These are phyloP conservation scores for Tetracladium setigerum DNA, from an alignment of 495 filamentous ascomycete genomes.

Conservation along the genomic window DNA sequence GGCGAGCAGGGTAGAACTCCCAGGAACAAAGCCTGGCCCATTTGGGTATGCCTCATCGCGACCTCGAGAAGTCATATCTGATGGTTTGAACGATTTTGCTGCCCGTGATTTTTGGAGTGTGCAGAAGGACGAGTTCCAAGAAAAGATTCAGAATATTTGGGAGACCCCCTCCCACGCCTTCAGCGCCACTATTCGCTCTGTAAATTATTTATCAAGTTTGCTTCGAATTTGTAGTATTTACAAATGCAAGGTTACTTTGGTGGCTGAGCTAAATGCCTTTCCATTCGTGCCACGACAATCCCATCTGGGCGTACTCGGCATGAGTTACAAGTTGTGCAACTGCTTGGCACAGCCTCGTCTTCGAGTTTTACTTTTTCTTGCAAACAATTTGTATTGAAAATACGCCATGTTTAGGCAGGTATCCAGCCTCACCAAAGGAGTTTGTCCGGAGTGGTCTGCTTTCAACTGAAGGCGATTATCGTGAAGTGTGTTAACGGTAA, in stretches of 20 bases:
- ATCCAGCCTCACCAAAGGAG: too few species aligned
- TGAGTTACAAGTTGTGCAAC: too few species aligned
- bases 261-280: slow-evolving; percentile 2
- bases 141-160: not conserved
- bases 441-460: too few species aligned
- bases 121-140: not conserved
- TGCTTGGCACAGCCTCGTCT: too few species aligned
- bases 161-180: not conserved
- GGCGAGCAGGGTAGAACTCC: not conserved
- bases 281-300: slow-evolving; percentile 2
- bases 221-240: too few species aligned
- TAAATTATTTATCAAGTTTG: slow-evolving; percentile 2
- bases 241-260: too few species aligned
- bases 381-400: too few species aligned
- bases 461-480: too few species aligned
- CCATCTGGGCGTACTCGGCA: too few species aligned
- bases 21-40: not conserved
- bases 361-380: too few species aligned
- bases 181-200: slow-evolving; percentile 2
- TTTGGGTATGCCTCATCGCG: not conserved
- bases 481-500: too few species aligned
- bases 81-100: not conserved
- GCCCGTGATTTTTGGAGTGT: not conserved
- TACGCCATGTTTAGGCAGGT: too few species aligned
- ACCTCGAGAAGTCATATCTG: not conserved